Base-by-base conservation (phyloP, 768 basidiomycete species). In the Dacryopinax primogenitus region DNA sequence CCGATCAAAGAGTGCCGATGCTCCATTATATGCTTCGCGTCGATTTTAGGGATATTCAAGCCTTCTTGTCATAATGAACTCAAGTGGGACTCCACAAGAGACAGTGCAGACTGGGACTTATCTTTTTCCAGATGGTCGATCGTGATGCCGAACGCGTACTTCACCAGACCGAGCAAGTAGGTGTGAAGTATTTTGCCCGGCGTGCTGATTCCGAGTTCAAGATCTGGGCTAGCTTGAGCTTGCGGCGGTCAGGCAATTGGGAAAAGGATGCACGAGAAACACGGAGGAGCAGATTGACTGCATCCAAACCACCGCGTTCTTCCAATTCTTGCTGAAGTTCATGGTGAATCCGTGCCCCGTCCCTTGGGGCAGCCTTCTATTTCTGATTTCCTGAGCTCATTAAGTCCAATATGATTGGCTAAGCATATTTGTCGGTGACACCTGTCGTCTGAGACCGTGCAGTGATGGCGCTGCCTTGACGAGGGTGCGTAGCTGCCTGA, bases 81-180 rank as follows among this genome's bases (percentile, higher is more conserved):
- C 0, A 78, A 71, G 0, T 72, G 69, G 26, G 64, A 65, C 0
- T 73, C 63, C 62, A 76, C 79, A 0, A 70, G 62, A 6, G 68
- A 66, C 36, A 37, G 36, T 37, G 18, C 36, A 9, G 11, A 9
- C 11, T 37, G 9, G 36, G 36, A 9, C 36, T 18, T 37, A 37
- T 9, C 36, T 37, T 37, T 39, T 47, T 76, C 69, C 28, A 75
- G 66, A 2, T 62, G 65, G 1, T 67, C 63, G 6, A 68, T 74
- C 76, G 76, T 77, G 1, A 65, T n/a, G 3, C 72, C 74, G 80
- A 80, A 82, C 32, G 79, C 74, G 66, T 81, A 82, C 58, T 82
- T 81, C 62, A 81, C 73, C 68, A 80, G 74, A 0, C 80, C 79
- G 1, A 81, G 75, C 0, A 81, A 71, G 28, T 80, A 69, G 2